A percentile compares a stretch with the other conserved stretches of the same genome.
phyloP scores from a whole-genome alignment of 2,329 filamentous ascomycete genomes.

The Colletotrichum salicis region DNA sequence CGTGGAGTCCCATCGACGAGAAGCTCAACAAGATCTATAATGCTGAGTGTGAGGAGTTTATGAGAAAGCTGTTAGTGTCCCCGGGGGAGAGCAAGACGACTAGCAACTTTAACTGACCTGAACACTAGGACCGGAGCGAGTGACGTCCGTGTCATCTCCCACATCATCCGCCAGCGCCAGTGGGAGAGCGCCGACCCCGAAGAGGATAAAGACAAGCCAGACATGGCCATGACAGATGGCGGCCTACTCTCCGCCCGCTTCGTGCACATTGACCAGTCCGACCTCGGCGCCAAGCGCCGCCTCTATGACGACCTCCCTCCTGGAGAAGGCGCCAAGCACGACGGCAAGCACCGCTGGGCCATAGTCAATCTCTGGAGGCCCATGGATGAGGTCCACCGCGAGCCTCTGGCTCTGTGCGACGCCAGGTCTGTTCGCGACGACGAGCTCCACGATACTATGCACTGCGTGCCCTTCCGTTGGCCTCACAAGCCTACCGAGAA shows the following conservation, averaged over 20 bases:
- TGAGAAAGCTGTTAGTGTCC: slow-evolving; percentile 5
- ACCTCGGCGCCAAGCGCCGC: slow-evolving; percentile 48
- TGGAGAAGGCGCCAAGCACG: slow-evolving; percentile 11
- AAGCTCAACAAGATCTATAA: slow-evolving; percentile 5
- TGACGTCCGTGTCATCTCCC: slow-evolving; percentile 11
- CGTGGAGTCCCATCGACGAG: slow-evolving; percentile 20
- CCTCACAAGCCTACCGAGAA: slow-evolving; percentile 41
- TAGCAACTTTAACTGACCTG: background rate
- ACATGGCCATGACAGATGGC: slow-evolving; percentile 23
- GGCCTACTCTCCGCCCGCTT: background rate
- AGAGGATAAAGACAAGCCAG: slow-evolving; percentile 11
- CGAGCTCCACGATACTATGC: slow-evolving; percentile 43
- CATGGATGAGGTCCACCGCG: slow-evolving; percentile 55
- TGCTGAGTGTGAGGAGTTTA: slow-evolving; percentile 12
- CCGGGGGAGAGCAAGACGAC: too few species aligned
- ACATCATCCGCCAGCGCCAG: slow-evolving; percentile 11
- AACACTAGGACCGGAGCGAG: background rate
- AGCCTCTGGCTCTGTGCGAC: slow-evolving; percentile 53
- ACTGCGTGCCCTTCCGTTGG: slow-evolving; percentile 38
- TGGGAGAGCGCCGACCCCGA: slow-evolving; percentile 10
- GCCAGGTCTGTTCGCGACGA: slow-evolving; percentile 47
- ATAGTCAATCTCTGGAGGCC: slow-evolving; percentile 55
- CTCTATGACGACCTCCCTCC: slow-evolving; percentile 20
- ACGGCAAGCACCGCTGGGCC: slow-evolving; percentile 26
- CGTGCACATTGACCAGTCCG: slow-evolving; percentile 68